These are phyloP conservation scores for Tetrapisispora iriomotensis DNA, from an alignment of 805 yeast species.

Conservation along the genomic window DNA sequence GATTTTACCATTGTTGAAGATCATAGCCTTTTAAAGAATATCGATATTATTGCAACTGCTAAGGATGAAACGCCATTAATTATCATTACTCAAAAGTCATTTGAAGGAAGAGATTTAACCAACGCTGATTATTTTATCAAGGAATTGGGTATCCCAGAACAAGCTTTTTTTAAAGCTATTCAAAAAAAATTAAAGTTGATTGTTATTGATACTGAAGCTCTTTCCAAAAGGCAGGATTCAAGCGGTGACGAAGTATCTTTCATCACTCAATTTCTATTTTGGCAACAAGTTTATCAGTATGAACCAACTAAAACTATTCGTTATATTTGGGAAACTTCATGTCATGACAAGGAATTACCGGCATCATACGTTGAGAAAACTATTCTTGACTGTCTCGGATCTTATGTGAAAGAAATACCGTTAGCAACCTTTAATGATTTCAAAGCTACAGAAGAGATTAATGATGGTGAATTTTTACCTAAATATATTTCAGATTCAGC, in stretches of 20 bases:
- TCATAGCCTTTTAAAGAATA: slow-evolving; percentile 40
- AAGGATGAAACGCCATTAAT: slow-evolving; percentile 48
- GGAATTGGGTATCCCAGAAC: slow-evolving; percentile 38
- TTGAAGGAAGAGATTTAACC: slow-evolving; percentile 18
- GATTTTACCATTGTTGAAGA: slow-evolving; percentile 59
- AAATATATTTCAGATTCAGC: slow-evolving; percentile 54
- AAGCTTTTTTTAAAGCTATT: slow-evolving; percentile 44
- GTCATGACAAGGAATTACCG: slow-evolving; percentile 70
- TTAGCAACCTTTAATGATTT: slow-evolving; percentile 11
- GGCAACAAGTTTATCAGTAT: slow-evolving; percentile 54
- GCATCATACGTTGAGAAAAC: slow-evolving; percentile 61
- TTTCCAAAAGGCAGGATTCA: background rate
- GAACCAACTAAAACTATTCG: slow-evolving; percentile 40
- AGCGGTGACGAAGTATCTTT: slow-evolving; percentile 37
- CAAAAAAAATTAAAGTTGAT: slow-evolving; percentile 43
- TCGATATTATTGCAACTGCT: slow-evolving; percentile 55
- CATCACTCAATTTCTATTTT: slow-evolving; percentile 71
- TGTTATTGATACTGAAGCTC: slow-evolving; percentile 42
- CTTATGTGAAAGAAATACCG: slow-evolving; percentile 35
- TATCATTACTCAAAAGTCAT: slow-evolving; percentile 29
- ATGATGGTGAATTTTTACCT: slow-evolving; percentile 32
- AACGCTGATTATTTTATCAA: slow-evolving; percentile 39
- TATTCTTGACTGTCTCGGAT: slow-evolving; percentile 46
- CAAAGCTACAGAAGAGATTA: slow-evolving; percentile 10
- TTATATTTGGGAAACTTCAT: slow-evolving; percentile 70